Conservation (phyloP, 345 rosid species). For the Eutrema yunnanense region DNA sequence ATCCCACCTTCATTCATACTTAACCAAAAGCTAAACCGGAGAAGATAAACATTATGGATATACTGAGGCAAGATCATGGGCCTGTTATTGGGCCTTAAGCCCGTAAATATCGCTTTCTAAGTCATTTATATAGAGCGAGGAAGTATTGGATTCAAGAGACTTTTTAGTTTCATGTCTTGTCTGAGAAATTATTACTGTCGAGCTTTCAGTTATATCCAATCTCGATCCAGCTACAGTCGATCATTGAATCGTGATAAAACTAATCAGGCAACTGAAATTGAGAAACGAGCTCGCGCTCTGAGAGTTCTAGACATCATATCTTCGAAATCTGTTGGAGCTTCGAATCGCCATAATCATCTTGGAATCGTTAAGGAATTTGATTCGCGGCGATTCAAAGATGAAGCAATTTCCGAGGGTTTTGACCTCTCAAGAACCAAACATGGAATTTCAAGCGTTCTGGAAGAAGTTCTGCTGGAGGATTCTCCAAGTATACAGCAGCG, state of each 20-base stretch:
- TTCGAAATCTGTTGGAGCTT: conserved; percentile 17
- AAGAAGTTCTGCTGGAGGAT: conserved; percentile 27
- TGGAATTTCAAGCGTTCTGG: conserved; percentile 21
- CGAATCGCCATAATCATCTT: conserved; percentile 35
- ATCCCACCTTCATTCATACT: conserved; percentile 30
- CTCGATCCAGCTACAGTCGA: conserved; percentile 15
- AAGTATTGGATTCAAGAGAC: not conserved
- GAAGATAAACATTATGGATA: not conserved
- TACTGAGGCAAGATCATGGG: not conserved
- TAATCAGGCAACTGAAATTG: conserved; percentile 13
- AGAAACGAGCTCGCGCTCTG: conserved; percentile 40
- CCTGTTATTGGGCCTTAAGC: not conserved
- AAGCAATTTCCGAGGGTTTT: conserved; percentile 2
- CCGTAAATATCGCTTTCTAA: not conserved
- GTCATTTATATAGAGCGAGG: not conserved
- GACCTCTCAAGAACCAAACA: not conserved
- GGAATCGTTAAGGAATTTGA: conserved; percentile 52
- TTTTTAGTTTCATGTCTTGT: conserved; percentile 25
- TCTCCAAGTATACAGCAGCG: not conserved
- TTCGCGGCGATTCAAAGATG: conserved; percentile 21
- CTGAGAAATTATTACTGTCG: conserved; percentile 10
- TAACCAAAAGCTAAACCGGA: conserved; percentile 18
- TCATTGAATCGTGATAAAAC: conserved; percentile 31
- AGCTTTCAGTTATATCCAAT: conserved; percentile 6
- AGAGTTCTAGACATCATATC: conserved; percentile 46